Evolutionary conservation across 257 asterid species (phyloP), one percentile per base, ranked within the genome.

Genomic region (Echium plantagineum): DNA sequence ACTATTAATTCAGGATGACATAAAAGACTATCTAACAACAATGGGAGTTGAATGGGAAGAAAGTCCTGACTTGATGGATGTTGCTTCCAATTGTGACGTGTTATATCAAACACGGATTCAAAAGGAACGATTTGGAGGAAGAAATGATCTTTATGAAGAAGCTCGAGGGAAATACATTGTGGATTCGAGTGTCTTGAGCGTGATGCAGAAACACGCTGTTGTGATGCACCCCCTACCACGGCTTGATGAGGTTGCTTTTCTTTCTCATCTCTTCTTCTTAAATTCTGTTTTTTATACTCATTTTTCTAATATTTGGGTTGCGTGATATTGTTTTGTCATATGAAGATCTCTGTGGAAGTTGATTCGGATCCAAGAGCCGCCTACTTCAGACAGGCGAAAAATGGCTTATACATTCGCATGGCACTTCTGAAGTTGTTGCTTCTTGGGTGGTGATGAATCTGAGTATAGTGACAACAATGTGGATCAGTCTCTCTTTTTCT

Each of bases 171-270:
- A 81, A 79, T 88, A 89, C 81, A 85, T 88, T 8, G 86, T 91
- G 47, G 74, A 86, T n/a, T 62, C 63, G 55, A 59, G 60, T 49
- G 84, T 88, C 56, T 60, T 86, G 64, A 60, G 69, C 64, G 89
- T 79, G 52, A 85, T 91, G 94, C 94, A 81, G 81, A 84, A 80
- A 74, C 98, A 91, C 53, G 94, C 98, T 7, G 90, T 91, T 10
- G 81, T 85, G 63, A 86, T 89, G 95, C 97, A 91, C 73, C 98
- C 97, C 62, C 73, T 91, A 30, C 98, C 98, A 56, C 76, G 98
- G 72, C 98, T 86, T 28, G 94, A 93, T 54, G 98, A 93, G 96
- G 95, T 4, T 28, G 16, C 19, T 5, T 24, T 19, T 52, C 8
- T 6, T 46, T 15, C n/a, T n/a, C n/a, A n/a, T n/a, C n/a, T n/a